phyloP scores from a whole-genome alignment of 768 basidiomycete genomes.

The Arthromyces matolae region DNA sequence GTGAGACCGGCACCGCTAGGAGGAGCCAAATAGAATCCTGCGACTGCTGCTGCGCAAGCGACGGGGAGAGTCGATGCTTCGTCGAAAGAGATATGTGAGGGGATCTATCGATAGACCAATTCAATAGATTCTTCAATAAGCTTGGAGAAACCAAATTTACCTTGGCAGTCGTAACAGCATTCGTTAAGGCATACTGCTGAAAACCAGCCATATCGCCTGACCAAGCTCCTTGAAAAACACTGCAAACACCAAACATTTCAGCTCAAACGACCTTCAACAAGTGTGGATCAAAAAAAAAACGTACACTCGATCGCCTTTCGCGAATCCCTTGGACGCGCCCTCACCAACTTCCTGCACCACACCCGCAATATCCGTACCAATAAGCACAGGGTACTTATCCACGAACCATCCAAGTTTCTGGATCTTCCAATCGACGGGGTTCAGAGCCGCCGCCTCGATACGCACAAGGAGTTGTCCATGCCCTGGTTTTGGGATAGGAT shows the following conservation, averaged over 20 bases:
- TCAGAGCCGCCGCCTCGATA: conserved; percentile 35
- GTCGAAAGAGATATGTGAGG: conserved; percentile 32
- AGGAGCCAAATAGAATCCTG: conserved; percentile 28
- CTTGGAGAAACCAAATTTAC: no score
- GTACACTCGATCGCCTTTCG: conserved; percentile 53
- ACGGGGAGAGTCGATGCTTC: conserved; percentile 42
- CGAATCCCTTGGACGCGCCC: conserved; percentile 45
- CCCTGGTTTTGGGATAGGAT: conserved; percentile 25
- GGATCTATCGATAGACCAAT: conserved; percentile 24
- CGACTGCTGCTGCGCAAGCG: conserved; percentile 31
- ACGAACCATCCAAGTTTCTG: conserved; percentile 37
- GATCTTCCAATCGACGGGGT: conserved; percentile 52
- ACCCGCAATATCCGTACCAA: conserved; percentile 50
- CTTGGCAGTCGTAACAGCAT: conserved; percentile 38
- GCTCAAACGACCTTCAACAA: neutral
- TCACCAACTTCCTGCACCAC: conserved; percentile 48
- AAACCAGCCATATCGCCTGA: conserved; percentile 35
- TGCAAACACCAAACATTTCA: no score
- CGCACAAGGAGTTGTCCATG: conserved; percentile 41
- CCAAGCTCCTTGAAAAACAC: conserved; percentile 38
- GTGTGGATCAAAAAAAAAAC: conserved; percentile 5
- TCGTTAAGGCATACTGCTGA: conserved; percentile 42
- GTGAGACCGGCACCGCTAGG: conserved; percentile 26
- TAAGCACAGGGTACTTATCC: conserved; percentile 40
- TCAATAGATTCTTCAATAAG: neutral